These are phyloP conservation scores for Dryadomyces quercus-mongolicae DNA, from an alignment of 2,329 filamentous ascomycete genomes.

Conservation along the genomic window DNA sequence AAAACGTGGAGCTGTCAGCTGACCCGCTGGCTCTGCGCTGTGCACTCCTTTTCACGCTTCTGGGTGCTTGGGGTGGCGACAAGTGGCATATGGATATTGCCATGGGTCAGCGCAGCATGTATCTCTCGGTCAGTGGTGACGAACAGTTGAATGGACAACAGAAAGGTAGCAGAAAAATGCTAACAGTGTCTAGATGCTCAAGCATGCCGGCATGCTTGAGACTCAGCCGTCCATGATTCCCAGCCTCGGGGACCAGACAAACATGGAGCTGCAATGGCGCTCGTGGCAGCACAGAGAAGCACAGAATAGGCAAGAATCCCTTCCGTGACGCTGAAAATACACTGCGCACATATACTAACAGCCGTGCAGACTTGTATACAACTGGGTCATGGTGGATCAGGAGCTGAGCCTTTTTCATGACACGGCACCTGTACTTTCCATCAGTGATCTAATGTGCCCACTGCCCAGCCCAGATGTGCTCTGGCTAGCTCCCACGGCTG, in stretches of 20 bases:
- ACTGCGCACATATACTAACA: slow-evolving; percentile 14
- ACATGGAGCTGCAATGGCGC: slow-evolving; percentile 42
- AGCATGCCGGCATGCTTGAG: slow-evolving; percentile 56
- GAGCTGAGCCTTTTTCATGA: slow-evolving; percentile 58
- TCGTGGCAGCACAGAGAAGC: slow-evolving; percentile 55
- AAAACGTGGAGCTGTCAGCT: slow-evolving; percentile 54
- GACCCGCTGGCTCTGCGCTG: slow-evolving; percentile 46
- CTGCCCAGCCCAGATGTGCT: slow-evolving; percentile 49
- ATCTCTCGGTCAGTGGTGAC: slow-evolving; percentile 40
- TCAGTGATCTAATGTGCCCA: slow-evolving; percentile 52
- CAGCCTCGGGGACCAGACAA: slow-evolving; percentile 28
- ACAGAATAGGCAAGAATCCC: slow-evolving; percentile 42
- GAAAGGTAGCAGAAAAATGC: too few species aligned
- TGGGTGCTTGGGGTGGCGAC: slow-evolving; percentile 62
- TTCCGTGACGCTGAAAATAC: background rate
- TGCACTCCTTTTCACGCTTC: slow-evolving; percentile 53
- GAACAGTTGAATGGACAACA: background rate
- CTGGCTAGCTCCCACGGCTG: slow-evolving; percentile 47
- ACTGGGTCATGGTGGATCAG: slow-evolving; percentile 64
- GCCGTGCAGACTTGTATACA: slow-evolving; percentile 51
- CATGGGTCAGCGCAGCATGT: slow-evolving; percentile 64
- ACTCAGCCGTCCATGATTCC: slow-evolving; percentile 31
- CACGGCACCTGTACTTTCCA: slow-evolving; percentile 47
- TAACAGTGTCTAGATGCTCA: slow-evolving; percentile 40
- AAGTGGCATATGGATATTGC: slow-evolving; percentile 70